Conservation (phyloP, 805 yeast species). For the Wickerhamiella brachini region DNA sequence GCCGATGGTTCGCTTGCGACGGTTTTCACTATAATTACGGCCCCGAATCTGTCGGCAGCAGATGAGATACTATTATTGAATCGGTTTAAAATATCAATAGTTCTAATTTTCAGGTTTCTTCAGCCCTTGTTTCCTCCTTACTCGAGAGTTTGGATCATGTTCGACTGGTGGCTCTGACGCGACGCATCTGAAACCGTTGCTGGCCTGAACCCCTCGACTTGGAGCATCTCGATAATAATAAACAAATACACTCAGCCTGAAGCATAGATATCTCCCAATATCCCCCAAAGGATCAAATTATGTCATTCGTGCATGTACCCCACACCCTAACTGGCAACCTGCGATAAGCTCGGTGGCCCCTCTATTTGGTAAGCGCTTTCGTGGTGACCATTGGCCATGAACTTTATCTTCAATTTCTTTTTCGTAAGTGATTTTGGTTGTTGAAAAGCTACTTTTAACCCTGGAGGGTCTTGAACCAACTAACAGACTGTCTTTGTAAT, state of each 20-base stretch:
- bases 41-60: too few species aligned
- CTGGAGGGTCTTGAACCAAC: background rate
- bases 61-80: too few species aligned
- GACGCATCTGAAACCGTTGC: background rate
- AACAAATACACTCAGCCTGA: background rate
- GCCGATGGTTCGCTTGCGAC: background rate
- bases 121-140: too few species aligned
- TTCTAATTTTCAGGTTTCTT: too few species aligned
- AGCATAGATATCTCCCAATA: background rate
- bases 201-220: background rate
- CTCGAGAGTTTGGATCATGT: background rate
- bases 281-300: background rate
- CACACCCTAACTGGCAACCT: background rate
- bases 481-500: slow-evolving; percentile 12
- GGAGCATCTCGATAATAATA: background rate
- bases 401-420: slow-evolving; percentile 8
- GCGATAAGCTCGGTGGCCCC: too few species aligned
- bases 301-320: background rate
- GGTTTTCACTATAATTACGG: background rate
- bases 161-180: background rate
- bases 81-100: too few species aligned
- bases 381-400: slow-evolving; percentile 1
- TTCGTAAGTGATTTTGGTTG: slow-evolving; percentile 8
- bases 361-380: background rate
- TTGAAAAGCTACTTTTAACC: background rate